Base-by-base conservation (phyloP, 176 grass and related monocot species). In the Poa annua region DNA sequence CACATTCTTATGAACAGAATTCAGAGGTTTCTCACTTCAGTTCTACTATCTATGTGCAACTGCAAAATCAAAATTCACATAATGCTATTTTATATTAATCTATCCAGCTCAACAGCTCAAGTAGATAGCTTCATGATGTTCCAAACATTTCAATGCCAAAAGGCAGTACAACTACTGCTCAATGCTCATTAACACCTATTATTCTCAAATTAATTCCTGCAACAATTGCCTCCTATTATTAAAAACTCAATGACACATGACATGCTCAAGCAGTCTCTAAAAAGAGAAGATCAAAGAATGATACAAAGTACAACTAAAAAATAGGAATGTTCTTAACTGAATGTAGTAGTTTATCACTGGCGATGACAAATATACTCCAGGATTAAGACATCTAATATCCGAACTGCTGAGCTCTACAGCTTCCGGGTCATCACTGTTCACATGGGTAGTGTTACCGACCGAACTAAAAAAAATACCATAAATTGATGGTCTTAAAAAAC, bases 261-360 rank as follows among this genome's bases (percentile, higher is more conserved):
- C 20, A 39, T 24, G 26, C 19, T 66, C 55, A 88, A 78, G 34
- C 47, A 79, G 4, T 14, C 15, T 10, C 6, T 56, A 32, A 48
- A 49, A 42, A 61, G 24, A 14, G 51, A 35, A 21, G 42, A 64
- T 45, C 25, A 21, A 75, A 86, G 56, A 74, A 60, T 24, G 20
- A 38, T 38, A 66, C 8, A 82, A 71, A 81, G 34, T 68, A 26
- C 19, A 78, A 79, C 24, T 65, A 65, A 84, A 66, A n/a, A 57
- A 25, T 57, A n/a, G 48, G 34, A 10, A 82, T 78, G 65, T 83
- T 74, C 91, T 91, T 87, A 64, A 97, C 94, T 89, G 89, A 76
- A 93, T 91, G 60, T 93, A 97, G 83, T 87, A 97, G 75, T 97
- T 97, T 83, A 97, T 93, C 67, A 97, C 90, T 33, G 84, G 86